Evolutionary conservation across 2,329 filamentous ascomycete species (phyloP), one percentile per base, ranked within the genome.

Genomic region (Epichloe sylvatica): DNA sequence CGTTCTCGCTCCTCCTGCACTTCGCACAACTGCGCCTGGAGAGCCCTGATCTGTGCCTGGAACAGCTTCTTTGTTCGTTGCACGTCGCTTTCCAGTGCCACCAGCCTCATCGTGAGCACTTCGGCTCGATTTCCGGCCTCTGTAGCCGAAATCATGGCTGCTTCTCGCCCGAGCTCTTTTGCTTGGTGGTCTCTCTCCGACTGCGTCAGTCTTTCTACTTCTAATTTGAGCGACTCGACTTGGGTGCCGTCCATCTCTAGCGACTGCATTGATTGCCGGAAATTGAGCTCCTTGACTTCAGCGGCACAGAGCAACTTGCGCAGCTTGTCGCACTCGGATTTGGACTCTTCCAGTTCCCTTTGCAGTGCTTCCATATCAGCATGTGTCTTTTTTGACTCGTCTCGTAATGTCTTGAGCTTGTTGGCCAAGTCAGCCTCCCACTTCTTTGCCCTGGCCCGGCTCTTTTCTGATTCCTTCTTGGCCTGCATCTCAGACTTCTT

Each of bases 381-480:
- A 25, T 71, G 75, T 71, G 77, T 83, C 53, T 72, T 75, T 75
- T 81, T 86, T 53, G 82, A 80, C 52, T 87, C 83, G 51, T 88
- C 84, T 46, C 81, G 76, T 39, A 87, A 71, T 3, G 70, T 68
- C 54, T 78, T 76, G 41, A 89, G 68, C 63, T 85, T 87, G 47
- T 72, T 72, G 45, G 76, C 78, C 34, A 89, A 70, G 56, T 87
- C 82, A 2, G 74, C 77, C 59, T 91, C 86, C 77, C 84, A 86
- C 61, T 86, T 90, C 67, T 86, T 86, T 1, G 83, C 77, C 56
- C 89, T 76, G 38, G 76, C 80, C 35, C 85, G 79, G 42, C 83
- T 82, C 56, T 80, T 83, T 52, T 86, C 79, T 0, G 79, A 81
- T 57, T 90, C 85, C 54, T 80, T 84, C 58, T 81, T 83, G 46